Conservation (phyloP, 2,329 filamentous ascomycete genomes). For the Exophiala aquamarina region DNA sequence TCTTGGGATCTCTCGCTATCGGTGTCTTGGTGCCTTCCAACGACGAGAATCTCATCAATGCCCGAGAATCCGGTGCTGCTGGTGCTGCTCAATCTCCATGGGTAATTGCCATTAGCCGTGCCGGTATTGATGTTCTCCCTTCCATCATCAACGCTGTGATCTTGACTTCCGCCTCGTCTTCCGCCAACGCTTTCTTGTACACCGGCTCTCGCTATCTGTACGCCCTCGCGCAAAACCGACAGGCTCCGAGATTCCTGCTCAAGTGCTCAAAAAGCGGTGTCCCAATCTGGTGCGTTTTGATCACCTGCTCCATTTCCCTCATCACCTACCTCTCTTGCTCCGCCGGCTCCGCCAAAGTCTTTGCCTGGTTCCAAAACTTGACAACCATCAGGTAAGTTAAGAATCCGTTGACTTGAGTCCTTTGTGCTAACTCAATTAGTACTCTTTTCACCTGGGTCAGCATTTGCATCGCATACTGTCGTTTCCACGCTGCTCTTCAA, state of each 20-base stretch:
- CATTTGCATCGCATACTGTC: constrained; percentile 69
- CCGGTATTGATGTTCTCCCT: constrained; percentile 61
- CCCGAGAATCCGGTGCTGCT: constrained; percentile 35
- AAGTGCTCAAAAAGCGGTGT: constrained; percentile 63
- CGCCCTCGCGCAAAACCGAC: constrained; percentile 46
- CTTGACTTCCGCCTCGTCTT: constrained; percentile 69
- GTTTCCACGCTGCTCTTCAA: constrained; percentile 67
- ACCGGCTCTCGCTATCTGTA: constrained; percentile 54
- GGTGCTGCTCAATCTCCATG: constrained; percentile 50
- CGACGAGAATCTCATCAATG: constrained; percentile 51
- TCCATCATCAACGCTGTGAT: constrained; percentile 75
- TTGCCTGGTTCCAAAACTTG: constrained; percentile 70
- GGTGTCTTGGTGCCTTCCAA: constrained; percentile 77
- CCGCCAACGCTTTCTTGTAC: constrained; percentile 66
- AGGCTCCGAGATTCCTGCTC: constrained; percentile 56
- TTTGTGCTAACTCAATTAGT: constrained; percentile 36
- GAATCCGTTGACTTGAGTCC: constrained; percentile 38
- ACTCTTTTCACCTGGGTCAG: constrained; percentile 64
- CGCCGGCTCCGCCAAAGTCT: constrained; percentile 61
- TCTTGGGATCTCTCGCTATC: constrained; percentile 71
- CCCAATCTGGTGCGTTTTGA: constrained; percentile 62
- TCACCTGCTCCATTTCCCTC: constrained; percentile 65
- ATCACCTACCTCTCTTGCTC: constrained; percentile 71
- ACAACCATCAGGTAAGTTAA: constrained; percentile 31
- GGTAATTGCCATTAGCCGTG: constrained; percentile 55